These are phyloP conservation scores for Podaxis sp. DNA, from an alignment of 768 basidiomycete genomes.

Conservation along the genomic window DNA sequence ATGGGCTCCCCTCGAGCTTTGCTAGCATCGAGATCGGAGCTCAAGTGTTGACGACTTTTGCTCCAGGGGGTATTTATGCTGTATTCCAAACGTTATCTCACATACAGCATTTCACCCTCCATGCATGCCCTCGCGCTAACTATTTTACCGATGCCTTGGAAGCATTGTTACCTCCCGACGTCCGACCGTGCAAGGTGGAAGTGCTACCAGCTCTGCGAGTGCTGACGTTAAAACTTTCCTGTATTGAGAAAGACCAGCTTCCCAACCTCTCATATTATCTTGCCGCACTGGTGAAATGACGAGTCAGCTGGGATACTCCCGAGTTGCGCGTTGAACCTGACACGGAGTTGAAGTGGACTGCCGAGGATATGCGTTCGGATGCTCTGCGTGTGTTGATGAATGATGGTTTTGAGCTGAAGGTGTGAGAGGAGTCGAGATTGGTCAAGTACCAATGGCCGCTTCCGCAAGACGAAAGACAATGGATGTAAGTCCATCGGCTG, in stretches of 20 bases:
- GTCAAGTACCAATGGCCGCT: background rate
- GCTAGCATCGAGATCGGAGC: background rate
- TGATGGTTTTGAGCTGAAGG: background rate
- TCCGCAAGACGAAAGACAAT: background rate
- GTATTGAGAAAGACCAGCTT: background rate
- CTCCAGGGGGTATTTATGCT: background rate
- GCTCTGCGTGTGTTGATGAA: background rate
- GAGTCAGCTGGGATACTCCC: background rate
- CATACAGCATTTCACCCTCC: background rate
- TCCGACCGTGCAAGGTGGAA: background rate
- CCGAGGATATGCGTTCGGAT: background rate
- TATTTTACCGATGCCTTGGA: background rate
- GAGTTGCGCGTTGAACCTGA: background rate
- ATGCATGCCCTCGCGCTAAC: rapidly evolving
- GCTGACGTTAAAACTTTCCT: background rate
- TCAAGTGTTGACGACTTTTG: background rate
- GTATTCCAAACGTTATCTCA: background rate
- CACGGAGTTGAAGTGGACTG: background rate
- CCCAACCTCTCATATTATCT: background rate
- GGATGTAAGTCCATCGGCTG: background rate
- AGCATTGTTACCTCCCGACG: background rate
- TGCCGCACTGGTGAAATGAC: background rate
- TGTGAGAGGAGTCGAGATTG: background rate
- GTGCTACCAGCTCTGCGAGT: background rate
- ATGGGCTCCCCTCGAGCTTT: background rate